Conservation (phyloP, 2,329 filamentous ascomycete genomes). For the Neurospora crassa region DNA sequence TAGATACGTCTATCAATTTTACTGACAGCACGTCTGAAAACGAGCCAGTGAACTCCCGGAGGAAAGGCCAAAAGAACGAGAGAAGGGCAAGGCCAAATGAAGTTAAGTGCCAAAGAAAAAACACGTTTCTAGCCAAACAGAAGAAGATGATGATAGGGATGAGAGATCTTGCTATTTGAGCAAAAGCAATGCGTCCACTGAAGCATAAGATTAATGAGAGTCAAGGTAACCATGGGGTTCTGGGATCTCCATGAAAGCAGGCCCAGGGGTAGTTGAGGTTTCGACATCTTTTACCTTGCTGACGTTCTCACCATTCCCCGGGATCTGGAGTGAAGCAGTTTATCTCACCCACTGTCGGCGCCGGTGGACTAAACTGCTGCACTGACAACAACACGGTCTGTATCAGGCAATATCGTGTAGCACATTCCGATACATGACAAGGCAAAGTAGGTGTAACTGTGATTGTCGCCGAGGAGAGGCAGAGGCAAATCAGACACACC, state of each 20-base stretch:
- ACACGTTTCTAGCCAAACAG: neutral
- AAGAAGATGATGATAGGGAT: neutral
- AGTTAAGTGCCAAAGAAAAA: neutral
- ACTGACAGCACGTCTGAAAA: neutral
- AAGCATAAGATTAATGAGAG: conserved; percentile 10
- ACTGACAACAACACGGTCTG: neutral
- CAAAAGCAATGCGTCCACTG: neutral
- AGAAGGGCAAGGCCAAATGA: neutral
- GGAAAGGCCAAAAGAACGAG: neutral
- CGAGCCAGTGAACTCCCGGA: neutral
- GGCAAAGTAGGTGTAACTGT: neutral
- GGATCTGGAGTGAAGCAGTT: neutral
- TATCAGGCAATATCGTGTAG: neutral
- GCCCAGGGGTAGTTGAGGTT: neutral
- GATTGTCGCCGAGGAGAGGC: neutral
- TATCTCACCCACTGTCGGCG: neutral
- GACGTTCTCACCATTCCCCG: neutral
- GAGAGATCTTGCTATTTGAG: neutral
- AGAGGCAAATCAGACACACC: neutral
- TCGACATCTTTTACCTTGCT: neutral
- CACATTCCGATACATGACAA: neutral
- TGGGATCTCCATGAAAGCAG: neutral
- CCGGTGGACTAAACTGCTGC: neutral
- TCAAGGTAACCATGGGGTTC: conserved; percentile 11
- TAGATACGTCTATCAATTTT: neutral